Conservation (phyloP, 2,329 filamentous ascomycete species). For the Neofusicoccum kwambonambiense region DNA sequence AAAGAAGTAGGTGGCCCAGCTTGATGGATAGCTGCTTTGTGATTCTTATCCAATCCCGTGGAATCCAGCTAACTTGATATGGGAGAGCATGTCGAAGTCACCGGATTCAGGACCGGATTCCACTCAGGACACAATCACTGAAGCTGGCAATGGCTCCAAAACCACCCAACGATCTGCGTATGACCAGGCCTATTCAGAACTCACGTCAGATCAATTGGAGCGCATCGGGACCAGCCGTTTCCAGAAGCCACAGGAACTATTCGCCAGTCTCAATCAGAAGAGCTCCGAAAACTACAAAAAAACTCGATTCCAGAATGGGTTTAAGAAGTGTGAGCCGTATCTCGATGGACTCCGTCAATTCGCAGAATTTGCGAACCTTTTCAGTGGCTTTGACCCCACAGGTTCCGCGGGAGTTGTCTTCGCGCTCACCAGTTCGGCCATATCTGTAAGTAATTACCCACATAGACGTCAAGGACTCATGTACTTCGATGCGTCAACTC, state of each 20-base stretch:
- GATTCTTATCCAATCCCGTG: too few relatives aligned
- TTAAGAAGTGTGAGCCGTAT: not conserved
- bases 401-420: not conserved
- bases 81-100: too few relatives aligned
- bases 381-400: not conserved
- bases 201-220: not conserved
- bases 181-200: not conserved
- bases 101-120: too few relatives aligned
- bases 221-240: not conserved
- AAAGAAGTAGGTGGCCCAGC: too few relatives aligned
- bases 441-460: not conserved
- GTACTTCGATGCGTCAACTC: too few relatives aligned
- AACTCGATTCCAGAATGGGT: not conserved
- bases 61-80: too few relatives aligned
- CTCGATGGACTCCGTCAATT: not conserved
- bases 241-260: not conserved
- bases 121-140: too few relatives aligned
- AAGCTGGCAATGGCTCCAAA: not conserved
- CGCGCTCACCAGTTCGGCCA: not conserved
- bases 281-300: not conserved
- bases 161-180: not conserved
- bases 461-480: not conserved
- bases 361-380: not conserved
- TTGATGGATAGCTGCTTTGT: too few relatives aligned
- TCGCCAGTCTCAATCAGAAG: not conserved